phyloP scores from a whole-genome alignment of 2,329 filamentous ascomycete species.

The Cadophora luteo-olivacea region DNA sequence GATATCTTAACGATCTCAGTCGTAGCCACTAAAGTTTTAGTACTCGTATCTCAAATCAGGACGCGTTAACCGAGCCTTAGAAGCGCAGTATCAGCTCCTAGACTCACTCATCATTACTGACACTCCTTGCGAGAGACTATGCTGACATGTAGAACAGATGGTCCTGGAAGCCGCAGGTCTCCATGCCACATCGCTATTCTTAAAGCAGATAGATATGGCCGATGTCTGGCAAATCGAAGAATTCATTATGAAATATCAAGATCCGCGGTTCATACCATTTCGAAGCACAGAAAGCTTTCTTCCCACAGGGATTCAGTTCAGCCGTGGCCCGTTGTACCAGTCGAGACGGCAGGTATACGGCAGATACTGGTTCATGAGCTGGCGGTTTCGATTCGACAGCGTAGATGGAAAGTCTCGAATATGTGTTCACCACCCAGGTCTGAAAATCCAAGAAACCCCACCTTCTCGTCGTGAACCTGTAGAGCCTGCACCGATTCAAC shows the following conservation, averaged over 20 bases:
- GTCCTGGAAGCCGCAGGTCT: background rate
- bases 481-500: background rate
- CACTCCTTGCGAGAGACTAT: background rate
- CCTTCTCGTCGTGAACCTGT: background rate
- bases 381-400: background rate
- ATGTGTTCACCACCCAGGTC: background rate
- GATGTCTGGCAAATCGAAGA: constrained; percentile 7
- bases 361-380: background rate
- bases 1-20: no score
- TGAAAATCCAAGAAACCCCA: background rate
- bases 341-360: background rate
- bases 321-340: background rate
- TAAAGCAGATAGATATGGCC: background rate
- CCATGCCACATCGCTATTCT: background rate
- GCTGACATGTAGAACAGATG: background rate
- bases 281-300: background rate
- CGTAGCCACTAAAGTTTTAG: no score
- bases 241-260: background rate
- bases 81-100: background rate
- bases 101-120: background rate
- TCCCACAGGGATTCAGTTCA: background rate
- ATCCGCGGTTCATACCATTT: background rate
- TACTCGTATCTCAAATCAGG: no score
- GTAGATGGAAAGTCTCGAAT: background rate
- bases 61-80: background rate